Evolutionary conservation across 768 basidiomycete species (phyloP).

Genomic region (Kwoniella newhampshirensis): DNA sequence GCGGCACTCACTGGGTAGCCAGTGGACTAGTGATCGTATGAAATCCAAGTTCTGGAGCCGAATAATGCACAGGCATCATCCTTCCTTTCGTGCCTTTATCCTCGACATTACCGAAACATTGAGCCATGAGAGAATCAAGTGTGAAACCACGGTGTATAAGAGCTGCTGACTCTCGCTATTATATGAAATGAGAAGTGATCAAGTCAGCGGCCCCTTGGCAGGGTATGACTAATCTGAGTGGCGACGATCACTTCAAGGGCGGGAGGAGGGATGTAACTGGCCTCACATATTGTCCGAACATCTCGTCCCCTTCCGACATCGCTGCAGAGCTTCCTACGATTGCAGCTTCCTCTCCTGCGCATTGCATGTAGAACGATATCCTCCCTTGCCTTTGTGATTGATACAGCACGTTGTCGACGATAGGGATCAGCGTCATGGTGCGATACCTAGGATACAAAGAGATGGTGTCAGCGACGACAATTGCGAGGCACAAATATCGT

Average conservation of each 20-base stretch:
- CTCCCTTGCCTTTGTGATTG: constrained; percentile 90
- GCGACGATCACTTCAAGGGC: too few species aligned
- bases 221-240: background rate
- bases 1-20: constrained; percentile 72
- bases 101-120: constrained; percentile 83
- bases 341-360: constrained; percentile 90
- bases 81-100: constrained; percentile 79
- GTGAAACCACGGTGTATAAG: constrained; percentile 82
- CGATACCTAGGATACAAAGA: constrained; percentile 22
- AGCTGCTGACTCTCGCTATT: constrained; percentile 62
- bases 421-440: constrained; percentile 58
- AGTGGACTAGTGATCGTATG: constrained; percentile 92
- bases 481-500: too few species aligned
- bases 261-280: too few species aligned
- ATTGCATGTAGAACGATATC: constrained; percentile 49
- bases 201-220: background rate
- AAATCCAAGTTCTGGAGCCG: constrained; percentile 78
- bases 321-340: constrained; percentile 87
- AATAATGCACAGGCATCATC: constrained; percentile 96
- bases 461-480: background rate
- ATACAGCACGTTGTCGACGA: constrained; percentile 81
- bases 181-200: too few species aligned
- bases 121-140: constrained; percentile 78
- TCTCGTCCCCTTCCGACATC: constrained; percentile 80
- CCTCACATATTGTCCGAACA: constrained; percentile 86